Conservation (phyloP, 805 yeast species). For the Nakazawaea sp. region DNA sequence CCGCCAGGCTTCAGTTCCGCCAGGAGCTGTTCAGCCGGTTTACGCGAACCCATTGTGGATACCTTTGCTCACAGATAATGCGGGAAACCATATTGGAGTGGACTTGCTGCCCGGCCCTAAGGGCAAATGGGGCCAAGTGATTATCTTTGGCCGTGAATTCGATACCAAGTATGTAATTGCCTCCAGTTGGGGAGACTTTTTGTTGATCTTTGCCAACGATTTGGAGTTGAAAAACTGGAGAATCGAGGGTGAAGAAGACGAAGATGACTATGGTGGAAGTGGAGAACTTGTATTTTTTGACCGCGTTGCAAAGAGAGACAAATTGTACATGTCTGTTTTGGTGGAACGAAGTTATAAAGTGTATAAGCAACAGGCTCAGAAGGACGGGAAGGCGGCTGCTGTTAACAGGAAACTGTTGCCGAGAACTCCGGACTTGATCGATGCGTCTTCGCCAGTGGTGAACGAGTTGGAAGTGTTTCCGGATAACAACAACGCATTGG, state of each 20-base stretch:
- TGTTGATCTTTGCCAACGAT: slow-evolving; percentile 75
- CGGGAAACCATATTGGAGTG: slow-evolving; percentile 84
- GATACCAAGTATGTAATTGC: slow-evolving; percentile 82
- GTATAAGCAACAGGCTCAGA: neutral
- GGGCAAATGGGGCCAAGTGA: slow-evolving; percentile 81
- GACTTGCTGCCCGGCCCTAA: slow-evolving; percentile 73
- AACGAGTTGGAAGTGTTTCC: slow-evolving; percentile 10
- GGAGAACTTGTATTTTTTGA: slow-evolving; percentile 66
- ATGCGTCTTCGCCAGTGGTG: slow-evolving; percentile 8
- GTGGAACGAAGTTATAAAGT: slow-evolving; percentile 20
- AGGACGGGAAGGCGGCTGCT: slow-evolving; percentile 4
- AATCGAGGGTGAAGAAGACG: slow-evolving; percentile 52
- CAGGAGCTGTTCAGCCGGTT: slow-evolving; percentile 54
- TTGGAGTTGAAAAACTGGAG: slow-evolving; percentile 70
- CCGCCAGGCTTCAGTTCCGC: slow-evolving; percentile 61
- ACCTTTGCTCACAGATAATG: slow-evolving; percentile 77
- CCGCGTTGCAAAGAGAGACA: slow-evolving; percentile 40
- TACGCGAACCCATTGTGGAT: slow-evolving; percentile 87
- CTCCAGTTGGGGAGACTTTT: slow-evolving; percentile 81
- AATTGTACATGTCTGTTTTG: slow-evolving; percentile 33
- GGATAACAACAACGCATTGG: neutral
- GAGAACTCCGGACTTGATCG: slow-evolving; percentile 9
- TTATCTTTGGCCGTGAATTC: slow-evolving; percentile 84
- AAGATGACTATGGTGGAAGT: slow-evolving; percentile 58
- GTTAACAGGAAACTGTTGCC: slow-evolving; percentile 1